phyloP scores from a whole-genome alignment of 208 protist species.

The Sergeia podlipaevii region DNA sequence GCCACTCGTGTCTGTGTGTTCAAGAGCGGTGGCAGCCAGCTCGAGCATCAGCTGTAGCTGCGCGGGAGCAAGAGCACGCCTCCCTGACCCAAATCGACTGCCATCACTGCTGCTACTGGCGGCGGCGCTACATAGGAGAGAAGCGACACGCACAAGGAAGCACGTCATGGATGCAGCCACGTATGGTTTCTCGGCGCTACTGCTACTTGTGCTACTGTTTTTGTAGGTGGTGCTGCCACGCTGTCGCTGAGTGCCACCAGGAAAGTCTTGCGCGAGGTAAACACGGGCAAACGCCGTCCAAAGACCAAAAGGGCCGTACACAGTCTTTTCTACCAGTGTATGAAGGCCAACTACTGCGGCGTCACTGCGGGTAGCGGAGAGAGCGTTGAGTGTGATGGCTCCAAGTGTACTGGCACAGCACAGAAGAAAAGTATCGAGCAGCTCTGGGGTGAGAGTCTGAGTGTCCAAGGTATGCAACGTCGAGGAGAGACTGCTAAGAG shows the following conservation, averaged over 20 bases:
- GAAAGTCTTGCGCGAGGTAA: constrained; percentile 1
- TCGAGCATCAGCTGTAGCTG: constrained; percentile 25
- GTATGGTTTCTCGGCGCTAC: constrained; percentile 15
- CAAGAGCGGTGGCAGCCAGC: constrained; percentile 12
- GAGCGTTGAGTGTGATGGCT: not conserved
- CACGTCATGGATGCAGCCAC: constrained; percentile 12
- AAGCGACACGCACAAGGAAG: constrained; percentile 15
- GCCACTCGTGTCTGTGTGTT: not conserved
- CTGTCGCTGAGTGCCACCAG: too few relatives aligned
- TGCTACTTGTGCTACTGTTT: not conserved
- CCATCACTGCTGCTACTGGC: not conserved
- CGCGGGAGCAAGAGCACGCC: not conserved
- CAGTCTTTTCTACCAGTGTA: constrained; percentile 19
- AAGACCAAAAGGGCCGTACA: constrained; percentile 16
- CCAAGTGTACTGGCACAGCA: constrained; percentile 13
- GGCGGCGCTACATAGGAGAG: constrained; percentile 11
- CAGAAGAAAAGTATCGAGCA: constrained; percentile 23
- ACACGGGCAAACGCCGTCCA: constrained; percentile 3
- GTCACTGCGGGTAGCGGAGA: not conserved
- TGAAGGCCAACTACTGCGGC: not conserved
- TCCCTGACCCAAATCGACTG: not conserved
- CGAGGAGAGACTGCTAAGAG: not conserved
- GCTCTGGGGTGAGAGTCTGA: not conserved
- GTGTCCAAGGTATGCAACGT: not conserved
- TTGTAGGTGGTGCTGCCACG: not conserved